Percentiles rank a stretch among this genome's conserved stretches.
These are phyloP conservation scores for Penicillium macrosclerotiorum DNA, from an alignment of 495 filamentous ascomycete genomes.

Conservation along the genomic window DNA sequence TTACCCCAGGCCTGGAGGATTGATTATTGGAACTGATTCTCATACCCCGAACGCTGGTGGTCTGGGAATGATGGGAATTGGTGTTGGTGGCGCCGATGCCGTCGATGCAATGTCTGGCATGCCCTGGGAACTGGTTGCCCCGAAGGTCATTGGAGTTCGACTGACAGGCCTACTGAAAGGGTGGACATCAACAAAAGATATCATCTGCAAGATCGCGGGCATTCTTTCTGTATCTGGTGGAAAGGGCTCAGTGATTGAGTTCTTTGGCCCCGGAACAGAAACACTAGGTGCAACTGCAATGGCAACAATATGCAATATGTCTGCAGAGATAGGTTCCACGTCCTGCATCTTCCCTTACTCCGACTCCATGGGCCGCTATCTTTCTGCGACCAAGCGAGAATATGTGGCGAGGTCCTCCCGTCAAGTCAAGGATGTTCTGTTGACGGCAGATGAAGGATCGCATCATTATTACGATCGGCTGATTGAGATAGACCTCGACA, in stretches of 20 bases:
- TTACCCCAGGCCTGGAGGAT: constrained; percentile 67
- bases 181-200: constrained; percentile 95
- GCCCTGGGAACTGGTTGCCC: constrained; percentile 97
- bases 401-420: constrained; percentile 77
- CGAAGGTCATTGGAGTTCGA: constrained; percentile 93
- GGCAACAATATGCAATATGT: constrained; percentile 75
- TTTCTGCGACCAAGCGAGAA: constrained; percentile 85
- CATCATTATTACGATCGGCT: constrained; percentile 89
- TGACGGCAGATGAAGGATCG: constrained; percentile 64
- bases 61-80: constrained; percentile 91
- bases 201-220: constrained; percentile 97
- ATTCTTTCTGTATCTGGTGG: constrained; percentile 97
- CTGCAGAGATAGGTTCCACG: constrained; percentile 92
- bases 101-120: constrained; percentile 98
- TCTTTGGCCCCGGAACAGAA: constrained; percentile 82
- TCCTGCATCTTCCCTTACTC: constrained; percentile 98
- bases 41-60: constrained; percentile 98
- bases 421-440: constrained; percentile 75
- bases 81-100: constrained; percentile 97
- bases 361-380: constrained; percentile 94
- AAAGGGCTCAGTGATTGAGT: constrained; percentile 95
- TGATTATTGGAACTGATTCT: constrained; percentile 97
- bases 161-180: constrained; percentile 85
- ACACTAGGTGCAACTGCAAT: constrained; percentile 64
- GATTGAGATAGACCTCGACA: constrained; percentile 89